phyloP scores from a whole-genome alignment of 164 flowering plant species.

The Berberis thunbergii region DNA sequence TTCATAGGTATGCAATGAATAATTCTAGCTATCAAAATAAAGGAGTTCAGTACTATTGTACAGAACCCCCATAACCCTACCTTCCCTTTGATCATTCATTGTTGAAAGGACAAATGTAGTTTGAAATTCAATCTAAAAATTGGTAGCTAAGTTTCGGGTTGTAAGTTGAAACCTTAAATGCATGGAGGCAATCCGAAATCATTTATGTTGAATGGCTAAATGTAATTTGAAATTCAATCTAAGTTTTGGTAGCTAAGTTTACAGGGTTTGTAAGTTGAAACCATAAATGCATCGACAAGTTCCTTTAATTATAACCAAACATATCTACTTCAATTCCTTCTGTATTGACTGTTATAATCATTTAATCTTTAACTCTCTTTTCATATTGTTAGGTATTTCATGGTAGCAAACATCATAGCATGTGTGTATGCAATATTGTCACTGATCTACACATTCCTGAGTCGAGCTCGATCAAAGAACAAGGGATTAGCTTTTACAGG shows the following conservation, averaged over 20 bases:
- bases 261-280: too few species aligned
- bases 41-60: too few species aligned
- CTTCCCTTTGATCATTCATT: too few species aligned
- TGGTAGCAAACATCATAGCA: constrained; percentile 34
- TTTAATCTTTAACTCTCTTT: not conserved
- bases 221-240: not conserved
- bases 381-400: constrained; percentile 23
- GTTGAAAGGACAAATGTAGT: too few species aligned
- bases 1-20: too few species aligned
- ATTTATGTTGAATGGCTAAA: not conserved
- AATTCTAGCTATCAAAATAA: too few species aligned
- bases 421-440: constrained; percentile 33
- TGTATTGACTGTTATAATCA: not conserved
- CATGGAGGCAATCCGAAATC: too few species aligned
- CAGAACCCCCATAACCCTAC: too few species aligned
- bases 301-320: not conserved
- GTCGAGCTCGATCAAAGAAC: not conserved
- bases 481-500: constrained; percentile 4
- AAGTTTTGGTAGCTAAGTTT: not conserved
- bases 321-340: not conserved
- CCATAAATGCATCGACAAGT: too few species aligned
- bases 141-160: too few species aligned
- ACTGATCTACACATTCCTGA: constrained; percentile 11
- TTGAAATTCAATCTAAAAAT: too few species aligned
- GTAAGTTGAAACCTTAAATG: too few species aligned